These are phyloP conservation scores for Stephania cephalantha DNA, from an alignment of 164 flowering plant genomes.

Conservation along the genomic window DNA sequence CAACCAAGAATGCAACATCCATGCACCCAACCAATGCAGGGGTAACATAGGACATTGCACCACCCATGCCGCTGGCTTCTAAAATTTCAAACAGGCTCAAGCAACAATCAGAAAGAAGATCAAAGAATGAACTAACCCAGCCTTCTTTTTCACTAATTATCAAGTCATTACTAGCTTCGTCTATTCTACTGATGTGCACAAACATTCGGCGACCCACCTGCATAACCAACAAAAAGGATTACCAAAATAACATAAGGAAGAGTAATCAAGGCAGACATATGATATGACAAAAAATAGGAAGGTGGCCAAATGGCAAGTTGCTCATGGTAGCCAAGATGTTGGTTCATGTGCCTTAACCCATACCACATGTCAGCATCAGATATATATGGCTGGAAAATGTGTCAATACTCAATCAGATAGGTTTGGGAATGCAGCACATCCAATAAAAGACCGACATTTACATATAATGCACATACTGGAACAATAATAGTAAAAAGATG, in stretches of 20 bases:
- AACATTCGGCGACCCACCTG: constrained; percentile 69
- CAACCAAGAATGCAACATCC: not conserved
- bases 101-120: not conserved
- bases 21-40: no score
- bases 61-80: not conserved
- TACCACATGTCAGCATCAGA: no score
- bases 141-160: constrained; percentile 86
- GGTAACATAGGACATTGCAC: no score
- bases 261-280: not conserved
- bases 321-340: no score
- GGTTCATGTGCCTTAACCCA: no score
- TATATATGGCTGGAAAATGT: no score
- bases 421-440: no score
- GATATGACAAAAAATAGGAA: not conserved
- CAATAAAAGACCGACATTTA: not conserved
- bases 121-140: constrained; percentile 57
- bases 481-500: not conserved
- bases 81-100: not conserved
- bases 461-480: not conserved
- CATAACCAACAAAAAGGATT: constrained; percentile 17
- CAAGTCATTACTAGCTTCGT: constrained; percentile 73
- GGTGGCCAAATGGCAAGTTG: not conserved
- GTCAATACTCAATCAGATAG: no score
- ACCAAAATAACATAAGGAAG: not conserved
- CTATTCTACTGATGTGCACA: constrained; percentile 61